Base-by-base conservation (phyloP, 164 flowering plant genomes). In the Kalanchoe fedtschenkoi region DNA sequence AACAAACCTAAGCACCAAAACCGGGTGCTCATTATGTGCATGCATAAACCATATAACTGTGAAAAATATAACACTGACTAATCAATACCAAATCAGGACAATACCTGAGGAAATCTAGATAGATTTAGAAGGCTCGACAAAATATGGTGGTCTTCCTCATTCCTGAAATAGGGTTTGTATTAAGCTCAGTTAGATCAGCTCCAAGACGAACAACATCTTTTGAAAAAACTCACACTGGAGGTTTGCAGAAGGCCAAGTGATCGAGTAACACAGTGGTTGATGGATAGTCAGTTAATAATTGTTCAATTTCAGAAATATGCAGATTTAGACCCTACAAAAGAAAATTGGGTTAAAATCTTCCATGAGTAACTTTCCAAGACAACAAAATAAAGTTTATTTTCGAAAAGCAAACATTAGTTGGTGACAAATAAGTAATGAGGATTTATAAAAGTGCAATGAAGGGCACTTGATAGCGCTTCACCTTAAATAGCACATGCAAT, bases 221-320 rank as follows among this genome's bases (percentile, higher is more conserved):
- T 37, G 16, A 65, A 55, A 44, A 30, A 63, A 38, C 82, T 80
- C 65, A 89, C 96, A 15, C 43, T 63, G 98, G 95, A 66, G 89
- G 89, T 70, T 83, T 89, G 87, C 96, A 89, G 77, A 92, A 92
- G 58, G 76, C 96, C 58, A 89, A 54, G 67, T 92, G 98, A 79
- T 92, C 96, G 53, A 89, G 84, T 69, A 92, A 58, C 13, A 89
- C 93, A 58, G 63, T 60, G 5, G 96, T 92, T 5, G 88, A 80
- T 63, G 96, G 98, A 72, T 84, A 92, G 56, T 86, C 84, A 17
- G 76, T 64, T 78, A 96, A 92, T 32, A 92, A 76, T 65, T 86
- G 74, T 80, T 82, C 80, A 51, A 92, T 89, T 74, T 89, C 98
- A 37, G 82, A 67, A 64, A 83, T 64, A 70, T 92, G 98, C 60